phyloP scores from a whole-genome alignment of 192 early-diverging fungal genomes.

The Entomortierella parvispora region DNA sequence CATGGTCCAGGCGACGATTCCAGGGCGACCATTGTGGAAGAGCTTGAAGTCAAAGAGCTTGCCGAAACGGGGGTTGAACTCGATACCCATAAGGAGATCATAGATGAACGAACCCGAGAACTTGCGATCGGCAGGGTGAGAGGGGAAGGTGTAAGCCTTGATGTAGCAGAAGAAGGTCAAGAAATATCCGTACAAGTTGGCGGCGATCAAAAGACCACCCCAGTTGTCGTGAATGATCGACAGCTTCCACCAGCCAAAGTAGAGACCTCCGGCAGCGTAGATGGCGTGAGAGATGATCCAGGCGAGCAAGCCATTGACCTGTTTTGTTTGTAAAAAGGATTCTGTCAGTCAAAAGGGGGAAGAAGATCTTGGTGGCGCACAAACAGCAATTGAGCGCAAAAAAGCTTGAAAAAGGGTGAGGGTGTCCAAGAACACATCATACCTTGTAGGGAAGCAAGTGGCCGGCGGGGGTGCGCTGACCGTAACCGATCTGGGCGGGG shows the following conservation, averaged over 20 bases:
- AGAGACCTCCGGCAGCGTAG: conserved; percentile 70
- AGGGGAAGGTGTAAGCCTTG: conserved; percentile 77
- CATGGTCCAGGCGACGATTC: conserved; percentile 88
- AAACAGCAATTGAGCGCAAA: background rate
- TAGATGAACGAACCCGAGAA: conserved; percentile 79
- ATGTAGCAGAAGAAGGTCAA: conserved; percentile 76
- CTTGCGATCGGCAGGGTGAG: conserved; percentile 81
- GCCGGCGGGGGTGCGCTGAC: conserved; percentile 83
- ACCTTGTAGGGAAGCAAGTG: conserved; percentile 78
- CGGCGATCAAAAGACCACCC: conserved; percentile 74
- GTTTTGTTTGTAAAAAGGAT: background rate
- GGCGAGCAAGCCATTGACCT: conserved; percentile 82
- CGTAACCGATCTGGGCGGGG: conserved; percentile 77
- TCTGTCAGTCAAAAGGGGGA: background rate
- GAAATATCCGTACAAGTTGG: conserved; percentile 82
- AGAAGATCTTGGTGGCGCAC: no score
- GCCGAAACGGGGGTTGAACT: conserved; percentile 84
- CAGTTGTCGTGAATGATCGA: conserved; percentile 82
- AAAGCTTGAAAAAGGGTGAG: background rate
- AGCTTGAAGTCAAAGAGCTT: conserved; percentile 84
- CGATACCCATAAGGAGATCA: conserved; percentile 84
- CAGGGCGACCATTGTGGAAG: conserved; percentile 85
- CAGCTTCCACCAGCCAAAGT: conserved; percentile 69
- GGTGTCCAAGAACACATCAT: conserved; percentile 9
- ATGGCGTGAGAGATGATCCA: conserved; percentile 77